Conservation (phyloP, 306 rosid species). For the Prunus armeniaca region DNA sequence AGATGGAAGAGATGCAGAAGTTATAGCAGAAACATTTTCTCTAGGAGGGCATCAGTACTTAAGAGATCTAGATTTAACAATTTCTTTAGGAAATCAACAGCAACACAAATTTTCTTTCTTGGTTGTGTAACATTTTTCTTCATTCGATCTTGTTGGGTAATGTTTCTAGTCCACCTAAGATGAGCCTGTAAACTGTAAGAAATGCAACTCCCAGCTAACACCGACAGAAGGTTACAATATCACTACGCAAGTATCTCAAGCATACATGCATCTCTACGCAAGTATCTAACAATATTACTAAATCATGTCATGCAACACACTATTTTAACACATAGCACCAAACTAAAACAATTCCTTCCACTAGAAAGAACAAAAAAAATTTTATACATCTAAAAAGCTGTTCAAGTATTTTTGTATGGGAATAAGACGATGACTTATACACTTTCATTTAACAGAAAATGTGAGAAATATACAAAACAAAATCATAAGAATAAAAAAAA, state of each 20-base stretch:
- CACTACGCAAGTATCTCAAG: too few species aligned
- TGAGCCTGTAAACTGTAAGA: not conserved
- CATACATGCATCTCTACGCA: not conserved
- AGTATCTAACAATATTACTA: not conserved
- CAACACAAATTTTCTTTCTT: not conserved
- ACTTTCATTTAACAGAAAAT: constrained; percentile 7
- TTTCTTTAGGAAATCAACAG: not conserved
- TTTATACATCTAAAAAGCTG: constrained; percentile 1
- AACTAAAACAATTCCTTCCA: constrained; percentile 7
- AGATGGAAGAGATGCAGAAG: not conserved
- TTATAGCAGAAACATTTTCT: not conserved
- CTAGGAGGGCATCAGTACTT: not conserved
- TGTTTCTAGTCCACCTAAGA: too few species aligned
- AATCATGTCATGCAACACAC: not conserved
- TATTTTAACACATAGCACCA: not conserved
- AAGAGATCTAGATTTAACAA: not conserved
- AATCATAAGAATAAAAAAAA: not conserved
- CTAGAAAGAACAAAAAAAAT: not conserved
- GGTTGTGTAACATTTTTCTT: not conserved
- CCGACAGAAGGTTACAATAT: not conserved
- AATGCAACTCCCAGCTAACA: constrained; percentile 1
- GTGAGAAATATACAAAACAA: constrained; percentile 5
- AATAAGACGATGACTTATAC: constrained; percentile 6
- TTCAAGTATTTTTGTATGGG: not conserved
- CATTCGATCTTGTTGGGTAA: not conserved